Evolutionary conservation across 2,329 filamentous ascomycete genomes (phyloP), one percentile per base, ranked within the genome.

Genomic region (Venturia pyrina): DNA sequence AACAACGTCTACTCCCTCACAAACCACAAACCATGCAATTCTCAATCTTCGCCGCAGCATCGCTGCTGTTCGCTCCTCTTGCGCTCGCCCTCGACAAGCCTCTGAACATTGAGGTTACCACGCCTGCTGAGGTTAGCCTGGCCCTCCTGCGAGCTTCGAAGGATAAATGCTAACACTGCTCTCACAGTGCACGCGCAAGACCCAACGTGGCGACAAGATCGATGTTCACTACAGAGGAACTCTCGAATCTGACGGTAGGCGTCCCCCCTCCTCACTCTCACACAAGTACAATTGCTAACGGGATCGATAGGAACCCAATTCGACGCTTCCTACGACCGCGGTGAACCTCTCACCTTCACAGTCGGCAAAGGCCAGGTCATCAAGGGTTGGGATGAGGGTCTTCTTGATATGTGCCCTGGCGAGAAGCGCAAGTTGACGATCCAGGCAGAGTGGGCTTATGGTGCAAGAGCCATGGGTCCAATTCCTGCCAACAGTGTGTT

Each of bases 391-490:
- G 93, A 98, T 73, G 81, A 96, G 74, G 93, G 93, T 64, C 85
- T 98, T 32, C 75, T 96, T 59, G 91, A 93, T 74, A 98, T 98
- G 93, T 98, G 93, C 79, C 89, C 95, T 71, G 95, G 95, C 69
- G 93, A 99, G 83, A 96, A 96, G 86, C 85, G 78, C 78, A 93
- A 87, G 67, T 81, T 99, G 75, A 98, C 91, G 37, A 95, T 99
- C 64, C 91, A 92, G 63, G 92, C 93, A 28, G 88, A 90, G 75
- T 85, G 88, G 74, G 93, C 88, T 63, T 98, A 97, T 75, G 93
- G 93, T 67, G 80, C 87, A 69, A 85, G 89, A 68, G 84, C 80
- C 64, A 85, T 95, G 76, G 93, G 93, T 1, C 91, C 92, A 28
- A 98, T 98, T 72, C 93, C 93, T 10, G 89, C 85, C 10, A 88